Base-by-base conservation (phyloP, 1,284 basidiomycete species). In the Trichosporon sp. region DNA sequence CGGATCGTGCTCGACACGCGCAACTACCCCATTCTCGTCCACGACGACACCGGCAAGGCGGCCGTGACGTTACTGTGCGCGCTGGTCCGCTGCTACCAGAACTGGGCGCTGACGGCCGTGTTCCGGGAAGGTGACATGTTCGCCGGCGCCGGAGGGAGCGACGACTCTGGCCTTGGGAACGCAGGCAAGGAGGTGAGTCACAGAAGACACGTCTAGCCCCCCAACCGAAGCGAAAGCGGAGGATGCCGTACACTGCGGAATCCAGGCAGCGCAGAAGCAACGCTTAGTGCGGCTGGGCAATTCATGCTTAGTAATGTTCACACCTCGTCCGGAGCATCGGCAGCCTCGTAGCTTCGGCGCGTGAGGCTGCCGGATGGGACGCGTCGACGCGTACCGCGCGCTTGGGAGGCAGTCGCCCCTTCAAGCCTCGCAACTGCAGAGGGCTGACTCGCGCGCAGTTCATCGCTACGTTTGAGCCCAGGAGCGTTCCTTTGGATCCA, bases 41-140 rank as follows among this genome's bases (percentile, higher is more conserved):
- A 82, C 68, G 81, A 82, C 68, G 80, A 82, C 73, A 77, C 75
- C n/a, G 81, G 81, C 44, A 82, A 82, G 68, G 77, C 76, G 11
- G 76, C 75, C 12, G 73, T 73, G 11, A 79, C 78, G 5, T 70
- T 82, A 15, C 53, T 82, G 3, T 78, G 78, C 44, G 75, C 77
- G 9, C 71, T 82, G 21, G 73, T 81, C 13, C 74, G 81, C 23
- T 70, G 77, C 31, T 75, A 81, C 56, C 77, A 82, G 64, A 72
- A 75, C 5, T 82, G 81, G 81, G 78, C 76, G 51, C 72, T 82
- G 68, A 80, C 79, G 1, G 77, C 79, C 23, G 71, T 78, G 3
- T 82, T 74, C 70, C 78, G 78, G 1, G 80, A 82, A 67, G 79
- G 78, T 0, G 80, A 82, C 70, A 78, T 81, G 75, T 83, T 82